phyloP scores from a whole-genome alignment of 2,329 filamentous ascomycete genomes.

The Bipolaris gigantea region DNA sequence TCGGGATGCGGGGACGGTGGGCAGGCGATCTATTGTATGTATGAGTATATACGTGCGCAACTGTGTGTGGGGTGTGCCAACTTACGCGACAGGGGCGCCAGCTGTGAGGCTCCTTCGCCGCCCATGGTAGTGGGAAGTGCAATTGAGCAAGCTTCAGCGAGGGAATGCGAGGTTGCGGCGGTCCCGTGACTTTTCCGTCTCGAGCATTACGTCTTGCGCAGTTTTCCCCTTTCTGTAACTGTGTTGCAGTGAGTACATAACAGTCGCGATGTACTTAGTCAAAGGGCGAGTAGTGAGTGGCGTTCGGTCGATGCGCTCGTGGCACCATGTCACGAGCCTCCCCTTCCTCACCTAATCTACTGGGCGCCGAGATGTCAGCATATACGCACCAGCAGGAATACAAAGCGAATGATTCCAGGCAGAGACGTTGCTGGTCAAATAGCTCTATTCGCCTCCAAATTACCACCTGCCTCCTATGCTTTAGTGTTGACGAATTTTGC shows the following conservation, averaged over 20 bases:
- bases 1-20: conserved; percentile 75
- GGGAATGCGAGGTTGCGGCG: conserved; percentile 3
- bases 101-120: conserved; percentile 28
- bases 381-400: neutral
- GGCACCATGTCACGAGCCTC: conserved; percentile 27
- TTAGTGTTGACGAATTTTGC: conserved; percentile 9
- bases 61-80: conserved; percentile 2
- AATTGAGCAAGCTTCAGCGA: conserved; percentile 5
- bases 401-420: neutral
- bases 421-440: neutral
- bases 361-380: neutral
- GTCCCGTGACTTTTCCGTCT: conserved; percentile 28
- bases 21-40: conserved; percentile 64
- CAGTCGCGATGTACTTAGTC: neutral
- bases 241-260: neutral
- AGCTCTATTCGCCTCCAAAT: neutral
- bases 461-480: conserved; percentile 15
- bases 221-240: conserved; percentile 2
- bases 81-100: conserved; percentile 46
- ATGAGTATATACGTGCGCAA: conserved; percentile 18
- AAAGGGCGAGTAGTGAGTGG: conserved; percentile 4
- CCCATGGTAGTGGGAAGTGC: conserved; percentile 30
- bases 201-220: conserved; percentile 22
- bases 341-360: conserved; percentile 12
- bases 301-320: conserved; percentile 13